These are phyloP conservation scores for Rhizophora apiculata DNA, from an alignment of 345 rosid species.

Conservation along the genomic window DNA sequence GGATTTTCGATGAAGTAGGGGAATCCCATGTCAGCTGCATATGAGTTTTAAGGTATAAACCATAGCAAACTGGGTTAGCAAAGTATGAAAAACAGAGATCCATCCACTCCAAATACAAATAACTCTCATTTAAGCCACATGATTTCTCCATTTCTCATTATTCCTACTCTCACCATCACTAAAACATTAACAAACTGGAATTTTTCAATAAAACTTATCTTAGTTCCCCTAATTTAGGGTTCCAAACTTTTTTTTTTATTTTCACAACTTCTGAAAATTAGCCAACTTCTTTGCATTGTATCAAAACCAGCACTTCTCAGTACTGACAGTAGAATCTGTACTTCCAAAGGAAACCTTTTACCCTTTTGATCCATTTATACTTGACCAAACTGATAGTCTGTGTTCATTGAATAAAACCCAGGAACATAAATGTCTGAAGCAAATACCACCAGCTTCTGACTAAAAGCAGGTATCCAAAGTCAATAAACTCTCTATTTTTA, in stretches of 20 bases:
- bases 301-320: neutral
- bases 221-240: neutral
- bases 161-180: neutral
- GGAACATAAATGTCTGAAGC: neutral
- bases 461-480: neutral
- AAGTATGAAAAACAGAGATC: neutral
- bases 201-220: neutral
- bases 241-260: conserved; percentile 2
- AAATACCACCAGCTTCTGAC: neutral
- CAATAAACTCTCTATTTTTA: neutral
- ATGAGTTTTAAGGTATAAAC: conserved; percentile 21
- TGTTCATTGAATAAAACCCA: too few species aligned
- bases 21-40: conserved; percentile 57
- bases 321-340: neutral
- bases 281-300: neutral
- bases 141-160: neutral
- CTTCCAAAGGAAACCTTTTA: neutral
- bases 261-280: neutral
- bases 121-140: neutral
- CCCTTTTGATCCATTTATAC: neutral
- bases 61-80: conserved; percentile 12
- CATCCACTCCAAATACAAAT: neutral
- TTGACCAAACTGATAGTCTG: neutral
- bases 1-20: conserved; percentile 72
- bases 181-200: conserved; percentile 1